Evolutionary conservation across 352 stramenopile genomes (phyloP).

Genomic region (Phytophthora pisi): DNA sequence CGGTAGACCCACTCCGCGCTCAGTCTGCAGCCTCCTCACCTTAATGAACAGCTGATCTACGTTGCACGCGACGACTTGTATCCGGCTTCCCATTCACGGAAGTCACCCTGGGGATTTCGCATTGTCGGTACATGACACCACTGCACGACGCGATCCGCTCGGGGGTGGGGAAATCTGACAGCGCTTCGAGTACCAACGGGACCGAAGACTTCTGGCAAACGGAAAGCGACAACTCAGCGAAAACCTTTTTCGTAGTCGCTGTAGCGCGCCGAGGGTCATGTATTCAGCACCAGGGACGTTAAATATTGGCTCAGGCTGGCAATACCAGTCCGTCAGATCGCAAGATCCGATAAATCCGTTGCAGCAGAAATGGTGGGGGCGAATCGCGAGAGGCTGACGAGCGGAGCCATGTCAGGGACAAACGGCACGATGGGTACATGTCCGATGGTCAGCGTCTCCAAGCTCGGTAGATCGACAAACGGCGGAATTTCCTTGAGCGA

Average conservation of each 20-base stretch:
- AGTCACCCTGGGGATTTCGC: conserved; percentile 13
- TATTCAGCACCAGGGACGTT: conserved; percentile 3
- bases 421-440: background rate
- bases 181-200: conserved; percentile 5
- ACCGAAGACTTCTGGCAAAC: conserved; percentile 4
- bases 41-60: conserved; percentile 16
- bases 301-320: conserved; percentile 1
- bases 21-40: conserved; percentile 12
- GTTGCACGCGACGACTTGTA: conserved; percentile 27
- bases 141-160: conserved; percentile 3
- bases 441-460: conserved; percentile 17
- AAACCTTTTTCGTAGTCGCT: conserved; percentile 1
- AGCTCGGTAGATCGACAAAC: conserved; percentile 2
- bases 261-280: conserved; percentile 14
- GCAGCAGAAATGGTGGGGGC: conserved; percentile 20
- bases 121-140: conserved; percentile 13
- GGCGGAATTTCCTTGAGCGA: conserved; percentile 17
- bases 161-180: conserved; percentile 2
- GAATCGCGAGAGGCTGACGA: conserved; percentile 11
- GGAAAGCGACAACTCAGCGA: background rate
- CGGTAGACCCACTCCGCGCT: conserved; percentile 3
- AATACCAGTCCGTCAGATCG: conserved; percentile 13
- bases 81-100: conserved; percentile 6
- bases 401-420: conserved; percentile 23
- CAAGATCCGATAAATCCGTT: conserved; percentile 23